Evolutionary conservation across 768 basidiomycete genomes (phyloP).

Genomic region (Suillus lakei): DNA sequence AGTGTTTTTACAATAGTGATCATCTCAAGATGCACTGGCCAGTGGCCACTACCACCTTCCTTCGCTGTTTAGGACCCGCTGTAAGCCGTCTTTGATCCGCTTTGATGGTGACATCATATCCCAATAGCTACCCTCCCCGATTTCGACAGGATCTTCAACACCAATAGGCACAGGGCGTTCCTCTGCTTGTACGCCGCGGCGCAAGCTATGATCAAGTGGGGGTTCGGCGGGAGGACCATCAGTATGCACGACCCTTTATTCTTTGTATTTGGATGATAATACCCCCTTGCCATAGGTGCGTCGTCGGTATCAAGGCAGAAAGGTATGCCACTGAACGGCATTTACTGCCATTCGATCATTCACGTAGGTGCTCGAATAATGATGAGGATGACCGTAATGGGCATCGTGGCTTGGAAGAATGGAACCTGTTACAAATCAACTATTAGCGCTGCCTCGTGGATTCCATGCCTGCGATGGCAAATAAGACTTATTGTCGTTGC

Average conservation of each 20-base stretch:
- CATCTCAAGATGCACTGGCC: too few species aligned
- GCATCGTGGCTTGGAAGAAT: too few species aligned
- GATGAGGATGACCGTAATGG: too few species aligned
- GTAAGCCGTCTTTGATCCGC: background rate
- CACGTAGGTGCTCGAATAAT: constrained; percentile 36
- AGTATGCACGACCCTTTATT: constrained; percentile 8
- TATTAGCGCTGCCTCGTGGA: too few species aligned
- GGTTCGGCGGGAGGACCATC: constrained; percentile 47
- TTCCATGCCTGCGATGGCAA: too few species aligned
- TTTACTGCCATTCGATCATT: constrained; percentile 41
- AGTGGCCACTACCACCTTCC: too few species aligned
- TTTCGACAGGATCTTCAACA: constrained; percentile 34
- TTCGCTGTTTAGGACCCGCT: too few species aligned
- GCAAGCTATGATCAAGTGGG: constrained; percentile 48
- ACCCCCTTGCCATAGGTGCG: constrained; percentile 33
- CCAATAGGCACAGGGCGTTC: constrained; percentile 44
- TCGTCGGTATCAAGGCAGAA: constrained; percentile 18
- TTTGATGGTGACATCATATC: background rate
- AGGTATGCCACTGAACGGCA: constrained; percentile 9
- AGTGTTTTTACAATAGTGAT: too few species aligned
- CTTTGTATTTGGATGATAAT: background rate
- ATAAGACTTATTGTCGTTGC: too few species aligned
- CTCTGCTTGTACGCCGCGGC: constrained; percentile 49
- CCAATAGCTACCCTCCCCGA: constrained; percentile 34
- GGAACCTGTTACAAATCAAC: too few species aligned